Base-by-base conservation (phyloP, 2,329 filamentous ascomycete species). In the Exophiala phaeomuriformis region DNA sequence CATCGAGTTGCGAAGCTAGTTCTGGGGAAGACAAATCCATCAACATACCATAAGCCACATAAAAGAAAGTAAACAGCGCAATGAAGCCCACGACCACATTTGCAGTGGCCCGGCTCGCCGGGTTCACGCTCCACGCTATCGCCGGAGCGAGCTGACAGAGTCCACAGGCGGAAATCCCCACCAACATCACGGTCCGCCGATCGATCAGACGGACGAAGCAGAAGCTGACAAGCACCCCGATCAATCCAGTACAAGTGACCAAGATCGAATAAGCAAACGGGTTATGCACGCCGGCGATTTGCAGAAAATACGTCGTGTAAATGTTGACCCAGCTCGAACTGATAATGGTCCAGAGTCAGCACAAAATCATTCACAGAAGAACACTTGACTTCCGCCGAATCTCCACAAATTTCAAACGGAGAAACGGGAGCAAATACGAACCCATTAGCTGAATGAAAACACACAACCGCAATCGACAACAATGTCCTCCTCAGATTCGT, bases 121-220 rank as follows among this genome's bases (percentile, higher is more conserved):
- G 56, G 32, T 27, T 51, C n/a, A 35, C 33, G 8, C 40, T 55
- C 56, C 56, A 58, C 1, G 19, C 56, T 32, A 58, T 55, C n/a
- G 56, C 56, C 2, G 52, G 52, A n/a, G 48, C 19, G 1, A 58
- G 41, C 30, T 58, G 56, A 30, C 52, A 54, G 32, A 58, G 51
- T 5, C 40, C 56, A 41, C 52, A 58, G 2, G 56, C 56, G 2
- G 31, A 30, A 10, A 56, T 50, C 7, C 56, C 56, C 2, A 58
- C 29, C 2, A 58, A 35, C 49, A 58, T 50, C 10, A 58, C 49
- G 31, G 40, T 39, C 4, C 56, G 52, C 29, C 56, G 44, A 28
- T 58, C 56, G 12, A 58, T 48, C 37, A 52, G 49, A 19, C 56
- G 49, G 19, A 58, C 56, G 40, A 58, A 58, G 56, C 47, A 53